Evolutionary conservation across 768 basidiomycete species (phyloP).

Genomic region (Podaxis sp.): DNA sequence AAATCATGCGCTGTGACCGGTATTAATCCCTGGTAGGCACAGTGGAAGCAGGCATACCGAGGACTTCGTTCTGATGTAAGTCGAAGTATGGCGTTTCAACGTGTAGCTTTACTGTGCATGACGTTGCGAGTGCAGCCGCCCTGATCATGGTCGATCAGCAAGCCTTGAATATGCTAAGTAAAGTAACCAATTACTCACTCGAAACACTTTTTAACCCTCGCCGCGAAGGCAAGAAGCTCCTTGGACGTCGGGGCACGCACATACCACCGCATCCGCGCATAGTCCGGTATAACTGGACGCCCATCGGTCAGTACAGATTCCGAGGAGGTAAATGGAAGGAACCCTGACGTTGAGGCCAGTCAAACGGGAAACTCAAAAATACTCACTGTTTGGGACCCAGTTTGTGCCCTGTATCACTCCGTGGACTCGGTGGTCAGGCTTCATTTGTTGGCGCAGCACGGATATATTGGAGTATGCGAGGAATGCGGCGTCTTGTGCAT

Average conservation of each 20-base stretch:
- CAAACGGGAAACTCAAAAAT: neutral
- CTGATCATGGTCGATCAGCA: conserved; percentile 33
- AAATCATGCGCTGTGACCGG: conserved; percentile 50
- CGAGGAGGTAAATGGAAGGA: conserved; percentile 1
- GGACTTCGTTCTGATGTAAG: conserved; percentile 54
- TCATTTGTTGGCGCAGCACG: conserved; percentile 83
- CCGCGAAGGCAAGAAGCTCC: conserved; percentile 53
- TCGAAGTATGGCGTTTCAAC: conserved; percentile 49
- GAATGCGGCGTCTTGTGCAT: conserved; percentile 88
- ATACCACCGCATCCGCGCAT: conserved; percentile 72
- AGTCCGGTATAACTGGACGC: conserved; percentile 75
- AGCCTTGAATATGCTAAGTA: neutral
- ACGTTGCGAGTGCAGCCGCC: conserved; percentile 66
- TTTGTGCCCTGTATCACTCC: conserved; percentile 72
- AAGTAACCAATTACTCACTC: conserved; percentile 43
- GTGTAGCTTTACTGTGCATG: conserved; percentile 50
- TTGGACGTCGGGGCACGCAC: conserved; percentile 65
- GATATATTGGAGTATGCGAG: conserved; percentile 79
- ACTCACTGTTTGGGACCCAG: conserved; percentile 68
- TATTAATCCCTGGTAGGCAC: neutral
- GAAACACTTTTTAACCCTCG: conserved; percentile 70
- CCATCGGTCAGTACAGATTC: neutral
- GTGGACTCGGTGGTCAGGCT: conserved; percentile 78
- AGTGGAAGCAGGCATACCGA: conserved; percentile 36
- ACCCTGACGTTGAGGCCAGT: conserved; percentile 1